phyloP scores from a whole-genome alignment of 805 yeast species.

The Starmerella potacharoeniae region DNA sequence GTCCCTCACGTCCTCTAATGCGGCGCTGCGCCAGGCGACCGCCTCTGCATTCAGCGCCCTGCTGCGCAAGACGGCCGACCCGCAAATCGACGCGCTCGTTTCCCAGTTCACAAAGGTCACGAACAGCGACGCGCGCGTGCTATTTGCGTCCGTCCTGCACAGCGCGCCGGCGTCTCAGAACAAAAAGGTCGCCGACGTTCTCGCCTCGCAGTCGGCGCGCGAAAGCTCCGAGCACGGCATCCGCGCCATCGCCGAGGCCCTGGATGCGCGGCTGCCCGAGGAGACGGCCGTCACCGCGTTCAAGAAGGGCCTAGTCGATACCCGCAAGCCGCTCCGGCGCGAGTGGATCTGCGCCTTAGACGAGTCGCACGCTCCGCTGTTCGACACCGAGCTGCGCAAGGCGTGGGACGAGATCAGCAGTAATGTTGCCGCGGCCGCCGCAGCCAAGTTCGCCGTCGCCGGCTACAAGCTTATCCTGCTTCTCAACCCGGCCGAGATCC shows the following conservation, averaged over 20 bases:
- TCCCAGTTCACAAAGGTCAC: constrained; percentile 49
- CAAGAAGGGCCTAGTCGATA: constrained; percentile 51
- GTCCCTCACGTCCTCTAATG: constrained; percentile 61
- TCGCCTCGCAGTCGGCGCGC: constrained; percentile 48
- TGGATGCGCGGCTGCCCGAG: constrained; percentile 27
- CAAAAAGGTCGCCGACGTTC: constrained; percentile 30
- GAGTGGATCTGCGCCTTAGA: constrained; percentile 50
- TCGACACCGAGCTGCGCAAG: constrained; percentile 13
- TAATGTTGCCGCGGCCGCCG: constrained; percentile 15
- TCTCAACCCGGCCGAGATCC: constrained; percentile 10
- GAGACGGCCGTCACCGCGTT: constrained; percentile 25
- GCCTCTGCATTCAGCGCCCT: constrained; percentile 28
- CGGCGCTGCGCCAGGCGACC: constrained; percentile 44
- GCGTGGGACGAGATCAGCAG: constrained; percentile 13
- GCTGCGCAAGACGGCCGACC: constrained; percentile 26
- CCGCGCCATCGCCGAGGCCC: constrained; percentile 37
- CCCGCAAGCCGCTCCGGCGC: constrained; percentile 50
- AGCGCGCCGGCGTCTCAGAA: constrained; percentile 10
- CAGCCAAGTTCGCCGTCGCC: constrained; percentile 34
- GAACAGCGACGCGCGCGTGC: constrained; percentile 52
- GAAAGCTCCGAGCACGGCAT: constrained; percentile 68
- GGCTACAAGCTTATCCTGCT: constrained; percentile 39
- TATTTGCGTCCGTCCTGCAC: constrained; percentile 38
- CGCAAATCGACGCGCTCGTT: constrained; percentile 42
- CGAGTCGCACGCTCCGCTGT: constrained; percentile 27